Evolutionary conservation across 2,329 filamentous ascomycete species (phyloP).

Genomic region (Ophiostoma novo-ulmi): DNA sequence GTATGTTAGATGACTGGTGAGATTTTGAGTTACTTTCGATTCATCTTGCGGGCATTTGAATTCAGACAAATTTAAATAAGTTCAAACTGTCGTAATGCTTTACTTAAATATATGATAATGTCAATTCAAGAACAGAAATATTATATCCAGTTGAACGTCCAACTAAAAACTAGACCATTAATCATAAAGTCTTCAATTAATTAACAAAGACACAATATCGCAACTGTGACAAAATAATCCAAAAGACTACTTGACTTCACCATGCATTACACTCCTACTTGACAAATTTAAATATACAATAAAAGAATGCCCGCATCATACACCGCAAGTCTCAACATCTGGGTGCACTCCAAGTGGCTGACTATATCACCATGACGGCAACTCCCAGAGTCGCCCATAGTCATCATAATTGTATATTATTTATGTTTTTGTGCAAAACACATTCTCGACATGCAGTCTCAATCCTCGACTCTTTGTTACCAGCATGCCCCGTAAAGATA

Average conservation of each 20-base stretch:
- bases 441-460: not conserved
- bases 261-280: not conserved
- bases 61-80: too few relatives aligned
- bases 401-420: not conserved
- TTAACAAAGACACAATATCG: not conserved
- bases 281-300: not conserved
- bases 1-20: too few relatives aligned
- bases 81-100: too few relatives aligned
- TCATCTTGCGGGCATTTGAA: too few relatives aligned
- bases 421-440: not conserved
- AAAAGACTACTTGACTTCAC: not conserved
- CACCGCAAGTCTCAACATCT: not conserved
- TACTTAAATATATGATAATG: too few relatives aligned
- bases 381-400: not conserved
- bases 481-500: not conserved
- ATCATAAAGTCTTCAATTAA: too few relatives aligned
- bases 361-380: not conserved
- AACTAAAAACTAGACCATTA: too few relatives aligned
- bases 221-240: not conserved
- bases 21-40: too few relatives aligned
- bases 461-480: not conserved
- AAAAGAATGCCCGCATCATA: not conserved
- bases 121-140: too few relatives aligned
- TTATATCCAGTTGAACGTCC: too few relatives aligned
- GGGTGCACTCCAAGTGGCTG: not conserved